Base-by-base conservation (phyloP, 2,329 filamentous ascomycete genomes). In the Ophiostoma fasciatum region DNA sequence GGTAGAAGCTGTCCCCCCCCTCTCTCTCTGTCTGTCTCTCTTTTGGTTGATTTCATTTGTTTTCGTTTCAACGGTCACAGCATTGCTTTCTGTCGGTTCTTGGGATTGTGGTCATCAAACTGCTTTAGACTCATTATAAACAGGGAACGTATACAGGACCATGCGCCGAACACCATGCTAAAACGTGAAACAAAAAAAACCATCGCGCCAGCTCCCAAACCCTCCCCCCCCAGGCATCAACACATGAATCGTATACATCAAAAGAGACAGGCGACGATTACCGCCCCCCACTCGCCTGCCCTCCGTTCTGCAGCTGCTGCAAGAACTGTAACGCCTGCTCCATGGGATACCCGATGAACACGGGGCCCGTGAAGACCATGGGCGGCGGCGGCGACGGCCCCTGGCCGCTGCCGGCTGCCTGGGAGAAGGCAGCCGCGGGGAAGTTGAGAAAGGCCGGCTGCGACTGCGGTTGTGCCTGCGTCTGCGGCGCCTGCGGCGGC, bases 301-400 rank as follows among this genome's bases (percentile, higher is more conserved):
- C n/a, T n/a, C n/a, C n/a, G n/a, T n/a, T n/a, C 52, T 62, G 64
- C 40, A 64, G 68, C 37, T 73, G 65, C 46, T 80, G 75, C 62
- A 92, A 69, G 35, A 92, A 68, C 37, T 72, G 66, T 18, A 82
- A 70, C n/a, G 82, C 81, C 52, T 92, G 78, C 41, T 92, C 82
- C 42, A 84, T 71, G 9, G 79, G 75, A 50, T 94, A 94, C 0
- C 88, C 88, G 48, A 96, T 83, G 51, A 94, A 94, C 0, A 94
- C 85, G 0, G 88, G 88, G 0, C 88, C 88, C 8, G 82, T 93
- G 51, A 94, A 94, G 0, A 92, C 65, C 71, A 94, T 80, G 47
- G 80, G 78, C 9, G 82, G 38, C 7, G n/a, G 20, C 31, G 11
- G 21, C 17, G 7, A 25, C 27, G 8, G 28, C 22, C 12, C 9